Evolutionary conservation across 495 filamentous ascomycete species (phyloP).

Genomic region (Xylaria castorea): DNA sequence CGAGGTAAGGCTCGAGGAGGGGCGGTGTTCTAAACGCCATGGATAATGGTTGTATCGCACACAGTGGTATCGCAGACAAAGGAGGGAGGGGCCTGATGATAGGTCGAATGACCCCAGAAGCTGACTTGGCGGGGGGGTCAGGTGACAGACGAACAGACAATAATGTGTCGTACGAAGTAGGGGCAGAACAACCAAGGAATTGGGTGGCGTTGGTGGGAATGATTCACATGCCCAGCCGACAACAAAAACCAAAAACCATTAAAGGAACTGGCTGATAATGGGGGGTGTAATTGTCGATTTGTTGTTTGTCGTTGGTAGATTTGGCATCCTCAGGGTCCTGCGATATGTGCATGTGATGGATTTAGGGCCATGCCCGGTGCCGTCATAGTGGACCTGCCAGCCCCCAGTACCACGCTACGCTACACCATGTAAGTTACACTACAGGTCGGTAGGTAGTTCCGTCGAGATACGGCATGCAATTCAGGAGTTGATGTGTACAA

Average conservation of each 20-base stretch:
- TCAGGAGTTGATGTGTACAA: not conserved
- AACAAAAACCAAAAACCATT: too few relatives aligned
- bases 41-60: not conserved
- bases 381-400: conserved; percentile 36
- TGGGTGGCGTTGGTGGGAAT: not conserved
- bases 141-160: conserved; percentile 2
- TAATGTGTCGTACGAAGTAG: not conserved
- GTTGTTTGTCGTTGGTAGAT: not conserved
- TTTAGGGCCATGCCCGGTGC: conserved; percentile 28
- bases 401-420: not conserved
- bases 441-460: too few relatives aligned
- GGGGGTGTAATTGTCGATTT: not conserved
- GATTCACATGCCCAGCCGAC: conserved; percentile 11
- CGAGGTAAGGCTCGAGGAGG: conserved; percentile 71
- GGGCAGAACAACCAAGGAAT: too few relatives aligned
- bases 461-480: too few relatives aligned
- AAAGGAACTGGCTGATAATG: too few relatives aligned
- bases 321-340: conserved; percentile 20
- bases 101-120: not conserved
- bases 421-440: conserved; percentile 4
- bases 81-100: conserved; percentile 10
- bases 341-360: conserved; percentile 29
- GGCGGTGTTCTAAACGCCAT: conserved; percentile 61
- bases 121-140: conserved; percentile 13
- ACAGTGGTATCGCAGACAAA: not conserved